Conservation (phyloP, 768 basidiomycete species). For the Serendipita sp. region DNA sequence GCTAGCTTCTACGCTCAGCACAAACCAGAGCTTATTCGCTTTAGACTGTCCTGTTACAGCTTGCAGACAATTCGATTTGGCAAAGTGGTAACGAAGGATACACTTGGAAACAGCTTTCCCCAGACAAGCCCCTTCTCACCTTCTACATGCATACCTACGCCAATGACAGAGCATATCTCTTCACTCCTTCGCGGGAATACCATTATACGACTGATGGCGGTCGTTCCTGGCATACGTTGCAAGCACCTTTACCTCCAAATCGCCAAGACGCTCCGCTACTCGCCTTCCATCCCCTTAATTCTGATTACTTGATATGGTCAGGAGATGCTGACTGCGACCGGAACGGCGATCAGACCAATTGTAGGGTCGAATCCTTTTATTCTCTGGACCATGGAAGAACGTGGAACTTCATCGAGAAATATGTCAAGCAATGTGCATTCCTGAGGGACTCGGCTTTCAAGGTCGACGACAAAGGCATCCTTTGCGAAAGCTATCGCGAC, state of each 20-base stretch:
- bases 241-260: constrained; percentile 61
- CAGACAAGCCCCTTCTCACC: constrained; percentile 51
- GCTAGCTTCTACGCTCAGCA: constrained; percentile 12
- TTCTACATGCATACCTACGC: constrained; percentile 78
- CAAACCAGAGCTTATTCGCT: not conserved
- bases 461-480: constrained; percentile 73
- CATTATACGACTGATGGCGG: constrained; percentile 81
- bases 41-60: constrained; percentile 70
- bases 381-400: constrained; percentile 57
- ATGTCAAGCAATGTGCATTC: constrained; percentile 87
- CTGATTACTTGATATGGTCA: constrained; percentile 81
- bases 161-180: constrained; percentile 74
- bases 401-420: constrained; percentile 68
- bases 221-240: constrained; percentile 41
- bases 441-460: constrained; percentile 63
- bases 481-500: constrained; percentile 77
- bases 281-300: constrained; percentile 66
- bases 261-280: constrained; percentile 58
- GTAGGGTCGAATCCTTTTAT: constrained; percentile 63
- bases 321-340: constrained; percentile 53
- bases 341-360: constrained; percentile 29
- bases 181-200: constrained; percentile 48
- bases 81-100: constrained; percentile 94
- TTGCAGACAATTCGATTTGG: constrained; percentile 68
- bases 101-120: constrained; percentile 58